Conservation (phyloP, 192 early-diverging fungal species). For the Globomyces pollinis-pini region DNA sequence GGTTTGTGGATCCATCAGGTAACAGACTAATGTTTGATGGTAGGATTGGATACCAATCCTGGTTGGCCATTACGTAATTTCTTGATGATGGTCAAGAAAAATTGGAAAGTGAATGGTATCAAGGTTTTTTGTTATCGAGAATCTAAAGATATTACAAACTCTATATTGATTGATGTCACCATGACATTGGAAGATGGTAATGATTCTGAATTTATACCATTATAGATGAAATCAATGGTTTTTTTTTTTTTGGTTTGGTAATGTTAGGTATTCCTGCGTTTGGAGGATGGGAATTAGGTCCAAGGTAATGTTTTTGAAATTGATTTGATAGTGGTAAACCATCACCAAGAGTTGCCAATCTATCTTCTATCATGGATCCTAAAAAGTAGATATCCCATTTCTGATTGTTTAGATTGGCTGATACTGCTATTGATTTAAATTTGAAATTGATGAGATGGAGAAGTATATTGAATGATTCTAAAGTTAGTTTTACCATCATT, state of each 20-base stretch:
- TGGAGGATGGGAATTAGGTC: slow-evolving; percentile 92
- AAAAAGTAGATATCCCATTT: slow-evolving; percentile 29
- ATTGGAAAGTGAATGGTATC: slow-evolving; percentile 40
- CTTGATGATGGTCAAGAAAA: slow-evolving; percentile 52
- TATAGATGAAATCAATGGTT: not conserved
- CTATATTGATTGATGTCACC: not conserved
- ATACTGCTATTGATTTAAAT: slow-evolving; percentile 87
- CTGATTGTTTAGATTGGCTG: slow-evolving; percentile 33
- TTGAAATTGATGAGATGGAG: slow-evolving; percentile 97
- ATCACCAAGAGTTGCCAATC: slow-evolving; percentile 71
- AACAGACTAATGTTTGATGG: too few species aligned
- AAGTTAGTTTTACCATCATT: slow-evolving; percentile 78
- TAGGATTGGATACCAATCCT: slow-evolving; percentile 61
- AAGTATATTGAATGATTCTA: too few species aligned
- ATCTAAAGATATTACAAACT: not conserved
- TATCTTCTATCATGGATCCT: slow-evolving; percentile 88
- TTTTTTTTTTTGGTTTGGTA: slow-evolving; percentile 13
- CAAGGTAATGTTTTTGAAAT: too few species aligned
- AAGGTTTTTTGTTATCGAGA: slow-evolving; percentile 64
- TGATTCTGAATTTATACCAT: too few species aligned
- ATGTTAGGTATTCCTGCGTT: slow-evolving; percentile 46
- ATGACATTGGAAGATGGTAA: too few species aligned
- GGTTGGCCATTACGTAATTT: slow-evolving; percentile 94
- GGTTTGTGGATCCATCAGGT: slow-evolving; percentile 80
- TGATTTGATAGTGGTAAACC: too few species aligned